Evolutionary conservation across 2,329 filamentous ascomycete species (phyloP), one percentile per base, ranked within the genome.

Genomic region (Claviceps pusilla): DNA sequence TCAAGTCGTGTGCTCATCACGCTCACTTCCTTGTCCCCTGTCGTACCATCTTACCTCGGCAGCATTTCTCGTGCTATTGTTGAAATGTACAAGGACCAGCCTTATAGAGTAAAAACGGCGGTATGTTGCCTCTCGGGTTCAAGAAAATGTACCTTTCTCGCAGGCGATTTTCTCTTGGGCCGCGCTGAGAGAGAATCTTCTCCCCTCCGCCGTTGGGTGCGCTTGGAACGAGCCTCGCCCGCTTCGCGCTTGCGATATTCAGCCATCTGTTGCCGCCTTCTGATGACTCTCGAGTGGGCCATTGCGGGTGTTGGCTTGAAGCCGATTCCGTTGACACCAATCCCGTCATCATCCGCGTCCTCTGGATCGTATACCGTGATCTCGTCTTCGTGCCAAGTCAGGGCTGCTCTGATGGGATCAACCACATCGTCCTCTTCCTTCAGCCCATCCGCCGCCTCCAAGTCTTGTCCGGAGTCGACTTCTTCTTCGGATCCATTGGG

Each of bases 351-450:
- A 58, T 85, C 81, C 57, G 77, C 74, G 62, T 84, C 82, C 45
- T 80, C 71, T 0, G 80, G 78, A 59, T 83, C 77, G 64, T 84
- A 82, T 33, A 83, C 73, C 1, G 82, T 84, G 57, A 85, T 84
- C 62, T 84, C 82, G 59, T 84, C 77, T 58, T 83, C 79, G 60
- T 80, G 80, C 82, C 82, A 85, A 1, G 82, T 84, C 52, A 84
- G 69, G 3, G 79, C 74, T 7, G 80, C 79, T 41, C 79, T 73
- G 10, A 81, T 63, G 0, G 78, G 77, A 54, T 81, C 78, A 52
- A 73, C 67, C 33, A 78, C 60, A 12, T 68, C 70, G 9, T 70
- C 66, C 16, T 57, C 57, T 35, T 61, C 62, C n/a, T 58, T 61
- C 12, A 14, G 14, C 16, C 28, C 55, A 56, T 19, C 60, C 56